Percentiles rank a stretch among this genome's conserved stretches.
These are phyloP conservation scores for Colletotrichum sp. DNA, from an alignment of 2,329 filamentous ascomycete species.

Conservation along the genomic window DNA sequence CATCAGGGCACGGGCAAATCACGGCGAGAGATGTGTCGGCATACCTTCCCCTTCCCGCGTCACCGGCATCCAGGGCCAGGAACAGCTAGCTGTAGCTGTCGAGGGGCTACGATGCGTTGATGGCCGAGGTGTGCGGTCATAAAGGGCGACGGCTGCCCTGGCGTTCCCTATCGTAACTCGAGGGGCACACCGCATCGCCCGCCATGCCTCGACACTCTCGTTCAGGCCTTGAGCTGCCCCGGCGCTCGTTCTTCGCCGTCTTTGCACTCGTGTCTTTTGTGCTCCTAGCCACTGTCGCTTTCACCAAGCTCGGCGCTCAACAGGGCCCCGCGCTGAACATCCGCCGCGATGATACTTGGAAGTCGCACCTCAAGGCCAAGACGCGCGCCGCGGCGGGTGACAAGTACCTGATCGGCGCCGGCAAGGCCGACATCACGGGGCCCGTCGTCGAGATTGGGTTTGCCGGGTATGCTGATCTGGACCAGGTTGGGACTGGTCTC, in stretches of 20 bases:
- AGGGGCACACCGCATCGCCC: not conserved
- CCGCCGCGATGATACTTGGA: slow-evolving; percentile 1
- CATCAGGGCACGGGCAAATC: slow-evolving; percentile 1
- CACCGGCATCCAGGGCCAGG: not conserved
- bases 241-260: slow-evolving; percentile 16
- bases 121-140: not conserved
- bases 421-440: slow-evolving; percentile 66
- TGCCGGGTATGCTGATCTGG: slow-evolving; percentile 89
- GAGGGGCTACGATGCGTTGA: not conserved
- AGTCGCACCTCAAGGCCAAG: slow-evolving; percentile 4
- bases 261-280: slow-evolving; percentile 13
- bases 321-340: not conserved
- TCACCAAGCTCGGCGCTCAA: not conserved
- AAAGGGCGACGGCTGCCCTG: not conserved
- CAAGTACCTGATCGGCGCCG: slow-evolving; percentile 59
- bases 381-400: slow-evolving; percentile 33
- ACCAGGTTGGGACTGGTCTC: slow-evolving; percentile 82
- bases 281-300: slow-evolving; percentile 9
- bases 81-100: not conserved
- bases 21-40: not conserved
- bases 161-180: not conserved
- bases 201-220: slow-evolving; percentile 8
- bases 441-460: slow-evolving; percentile 90
- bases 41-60: slow-evolving; percentile 3
- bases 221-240: slow-evolving; percentile 1